Conservation (phyloP, 306 rosid species). For the Fragaria nilgerrensis region DNA sequence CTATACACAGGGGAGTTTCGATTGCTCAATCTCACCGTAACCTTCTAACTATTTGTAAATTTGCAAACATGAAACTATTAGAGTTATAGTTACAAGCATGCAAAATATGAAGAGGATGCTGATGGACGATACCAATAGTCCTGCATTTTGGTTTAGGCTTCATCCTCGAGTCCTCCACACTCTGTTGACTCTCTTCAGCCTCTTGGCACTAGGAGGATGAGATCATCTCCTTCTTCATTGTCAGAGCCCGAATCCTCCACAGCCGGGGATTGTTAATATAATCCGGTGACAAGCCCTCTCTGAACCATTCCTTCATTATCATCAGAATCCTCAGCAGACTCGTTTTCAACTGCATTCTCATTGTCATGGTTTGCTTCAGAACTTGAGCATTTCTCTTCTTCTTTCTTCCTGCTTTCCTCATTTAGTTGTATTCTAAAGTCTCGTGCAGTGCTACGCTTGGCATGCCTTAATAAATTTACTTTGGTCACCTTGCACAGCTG, state of each 20-base stretch:
- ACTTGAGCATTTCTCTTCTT: conserved; percentile 18
- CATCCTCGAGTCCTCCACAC: conserved; percentile 34
- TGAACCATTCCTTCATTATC: conserved; percentile 17
- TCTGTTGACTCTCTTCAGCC: conserved; percentile 27
- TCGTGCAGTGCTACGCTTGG: conserved; percentile 44
- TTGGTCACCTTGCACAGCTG: conserved; percentile 43
- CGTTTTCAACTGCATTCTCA: conserved; percentile 22
- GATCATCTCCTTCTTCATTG: conserved; percentile 28
- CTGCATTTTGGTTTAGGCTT: not conserved
- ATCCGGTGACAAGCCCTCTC: conserved; percentile 33
- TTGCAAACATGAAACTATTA: not conserved
- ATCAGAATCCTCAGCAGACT: conserved; percentile 22
- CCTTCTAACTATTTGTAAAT: not conserved
- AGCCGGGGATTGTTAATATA: conserved; percentile 13
- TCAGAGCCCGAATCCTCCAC: conserved; percentile 29
- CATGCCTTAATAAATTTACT: conserved; percentile 37
- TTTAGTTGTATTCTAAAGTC: conserved; percentile 29
- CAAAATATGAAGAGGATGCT: not conserved
- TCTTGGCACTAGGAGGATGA: conserved; percentile 27
- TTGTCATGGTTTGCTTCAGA: conserved; percentile 17
- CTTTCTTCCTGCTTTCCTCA: conserved; percentile 7
- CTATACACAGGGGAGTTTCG: not conserved
- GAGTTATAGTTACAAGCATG: not conserved
- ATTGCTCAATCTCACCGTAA: not conserved
- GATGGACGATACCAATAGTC: not conserved